phyloP scores from a whole-genome alignment of 805 yeast genomes.

The Metschnikowia reukaufii region DNA sequence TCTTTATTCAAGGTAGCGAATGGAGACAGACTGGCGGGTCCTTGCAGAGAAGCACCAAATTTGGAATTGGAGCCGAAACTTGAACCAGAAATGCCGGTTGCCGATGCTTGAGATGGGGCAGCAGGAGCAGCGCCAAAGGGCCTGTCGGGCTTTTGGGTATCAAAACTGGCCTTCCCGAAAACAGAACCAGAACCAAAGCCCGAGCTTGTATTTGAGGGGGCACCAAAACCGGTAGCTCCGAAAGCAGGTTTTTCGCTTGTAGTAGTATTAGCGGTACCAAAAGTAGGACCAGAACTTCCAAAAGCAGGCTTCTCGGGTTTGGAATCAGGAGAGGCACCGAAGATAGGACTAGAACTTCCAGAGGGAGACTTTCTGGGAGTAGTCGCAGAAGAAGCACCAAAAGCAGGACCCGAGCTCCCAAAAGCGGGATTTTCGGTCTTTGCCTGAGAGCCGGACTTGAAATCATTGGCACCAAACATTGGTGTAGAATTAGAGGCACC shows the following conservation, averaged over 20 bases:
- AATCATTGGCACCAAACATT: slow-evolving; percentile 9
- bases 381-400: no score
- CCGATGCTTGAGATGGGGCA: neutral
- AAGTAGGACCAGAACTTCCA: slow-evolving; percentile 3
- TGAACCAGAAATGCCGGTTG: neutral
- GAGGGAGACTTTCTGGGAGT: no score
- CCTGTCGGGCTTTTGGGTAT: slow-evolving; percentile 1
- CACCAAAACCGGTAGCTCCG: neutral
- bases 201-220: neutral
- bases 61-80: slow-evolving; percentile 11
- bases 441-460: neutral
- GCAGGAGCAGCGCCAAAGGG: slow-evolving; percentile 3
- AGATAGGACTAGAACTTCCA: no score
- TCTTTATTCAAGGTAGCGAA: slow-evolving; percentile 4
- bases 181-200: slow-evolving; percentile 2
- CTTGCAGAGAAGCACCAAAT: slow-evolving; percentile 1
- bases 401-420: slow-evolving; percentile 12
- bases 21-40: slow-evolving; percentile 1
- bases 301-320: neutral
- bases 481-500: slow-evolving; percentile 4
- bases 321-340: no score
- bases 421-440: slow-evolving; percentile 8
- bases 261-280: neutral
- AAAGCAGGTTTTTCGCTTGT: neutral
- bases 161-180: slow-evolving; percentile 12